Conservation (phyloP, 805 yeast genomes). For the Novakomyces olei region DNA sequence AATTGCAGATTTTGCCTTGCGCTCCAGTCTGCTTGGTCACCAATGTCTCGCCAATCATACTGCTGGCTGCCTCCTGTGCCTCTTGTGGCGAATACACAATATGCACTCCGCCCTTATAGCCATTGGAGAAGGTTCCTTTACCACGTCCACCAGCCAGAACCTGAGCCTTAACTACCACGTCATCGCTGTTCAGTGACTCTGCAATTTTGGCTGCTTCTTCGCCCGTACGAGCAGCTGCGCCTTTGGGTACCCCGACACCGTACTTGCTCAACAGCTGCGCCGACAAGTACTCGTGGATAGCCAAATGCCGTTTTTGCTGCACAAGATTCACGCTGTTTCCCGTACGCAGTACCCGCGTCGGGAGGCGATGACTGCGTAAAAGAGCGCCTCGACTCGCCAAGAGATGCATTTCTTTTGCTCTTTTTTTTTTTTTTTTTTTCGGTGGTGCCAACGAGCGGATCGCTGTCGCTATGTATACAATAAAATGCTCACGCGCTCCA, state of each 20-base stretch:
- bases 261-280: constrained; percentile 61
- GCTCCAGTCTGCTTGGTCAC: constrained; percentile 97
- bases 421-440: no score
- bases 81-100: constrained; percentile 33
- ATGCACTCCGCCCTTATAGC: constrained; percentile 85
- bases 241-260: constrained; percentile 79
- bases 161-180: constrained; percentile 91
- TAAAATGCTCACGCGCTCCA: background rate
- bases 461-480: background rate
- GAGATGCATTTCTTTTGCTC: no score
- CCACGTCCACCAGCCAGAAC: constrained; percentile 99
- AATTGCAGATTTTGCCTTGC: constrained; percentile 89
- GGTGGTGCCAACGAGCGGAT: background rate
- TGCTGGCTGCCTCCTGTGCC: constrained; percentile 62
- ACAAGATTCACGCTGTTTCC: background rate
- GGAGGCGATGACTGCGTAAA: background rate
- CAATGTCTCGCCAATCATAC: constrained; percentile 81
- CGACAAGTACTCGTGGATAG: constrained; percentile 89
- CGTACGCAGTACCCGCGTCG: background rate
- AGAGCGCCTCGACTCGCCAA: background rate
- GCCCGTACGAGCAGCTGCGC: constrained; percentile 75
- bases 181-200: constrained; percentile 43
- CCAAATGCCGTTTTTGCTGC: constrained; percentile 41
- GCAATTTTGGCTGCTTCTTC: constrained; percentile 75
- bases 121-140: constrained; percentile 91